These are phyloP conservation scores for Plasmodium adleri DNA, from an alignment of 169 alveolate species.

Conservation along the genomic window DNA sequence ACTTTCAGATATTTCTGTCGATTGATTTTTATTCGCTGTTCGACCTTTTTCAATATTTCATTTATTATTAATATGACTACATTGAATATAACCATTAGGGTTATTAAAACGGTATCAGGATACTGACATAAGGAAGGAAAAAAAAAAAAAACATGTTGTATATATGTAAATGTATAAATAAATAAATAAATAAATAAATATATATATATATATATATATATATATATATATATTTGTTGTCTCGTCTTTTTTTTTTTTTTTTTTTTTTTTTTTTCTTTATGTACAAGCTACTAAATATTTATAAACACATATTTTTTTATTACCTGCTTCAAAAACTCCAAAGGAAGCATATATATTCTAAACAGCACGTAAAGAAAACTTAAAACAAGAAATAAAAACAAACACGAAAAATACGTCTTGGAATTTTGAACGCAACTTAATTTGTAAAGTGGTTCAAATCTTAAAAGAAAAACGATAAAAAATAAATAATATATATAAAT, in stretches of 20 bases:
- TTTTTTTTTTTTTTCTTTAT: too few species aligned
- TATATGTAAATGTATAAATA: neutral
- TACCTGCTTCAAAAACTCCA: slow-evolving; percentile 50
- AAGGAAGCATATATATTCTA: slow-evolving; percentile 28
- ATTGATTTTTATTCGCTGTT: slow-evolving; percentile 42
- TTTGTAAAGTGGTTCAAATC: slow-evolving; percentile 42
- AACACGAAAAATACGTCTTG: slow-evolving; percentile 40
- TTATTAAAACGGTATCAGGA: slow-evolving; percentile 36
- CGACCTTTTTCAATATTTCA: slow-evolving; percentile 61
- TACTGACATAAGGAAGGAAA: slow-evolving; percentile 4
- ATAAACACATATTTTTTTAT: neutral
- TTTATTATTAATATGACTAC: slow-evolving; percentile 19
- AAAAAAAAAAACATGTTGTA: neutral
- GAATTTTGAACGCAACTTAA: slow-evolving; percentile 43
- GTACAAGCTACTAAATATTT: neutral
- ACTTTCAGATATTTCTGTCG: slow-evolving; percentile 75
- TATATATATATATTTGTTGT: neutral
- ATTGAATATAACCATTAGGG: slow-evolving; percentile 9
- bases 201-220: too few species aligned
- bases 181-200: too few species aligned
- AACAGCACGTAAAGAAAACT: slow-evolving; percentile 29
- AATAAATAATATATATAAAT: neutral
- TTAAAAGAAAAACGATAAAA: neutral
- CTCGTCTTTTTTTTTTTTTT: too few species aligned
- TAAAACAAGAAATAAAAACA: slow-evolving; percentile 40